Evolutionary conservation across 225 moss, liverwort and hornwort genomes (phyloP).

Genomic region (Marchantia polymorpha): DNA sequence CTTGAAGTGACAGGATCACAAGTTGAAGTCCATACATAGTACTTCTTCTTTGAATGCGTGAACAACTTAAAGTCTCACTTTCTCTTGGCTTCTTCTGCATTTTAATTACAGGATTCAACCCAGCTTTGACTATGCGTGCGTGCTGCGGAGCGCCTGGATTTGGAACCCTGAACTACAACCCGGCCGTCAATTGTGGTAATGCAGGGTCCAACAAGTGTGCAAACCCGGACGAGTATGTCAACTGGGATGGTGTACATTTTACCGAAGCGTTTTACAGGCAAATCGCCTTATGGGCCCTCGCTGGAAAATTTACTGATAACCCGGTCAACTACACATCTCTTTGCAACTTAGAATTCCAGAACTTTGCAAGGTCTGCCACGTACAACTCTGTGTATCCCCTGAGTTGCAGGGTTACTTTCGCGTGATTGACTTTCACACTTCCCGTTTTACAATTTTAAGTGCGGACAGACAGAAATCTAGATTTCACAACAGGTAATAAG

Average conservation of each 20-base stretch:
- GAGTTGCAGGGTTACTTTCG: no score
- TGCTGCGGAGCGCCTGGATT: conserved; percentile 56
- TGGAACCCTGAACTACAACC: conserved; percentile 38
- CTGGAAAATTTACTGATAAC: conserved; percentile 53
- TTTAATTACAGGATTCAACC: conserved; percentile 33
- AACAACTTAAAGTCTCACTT: neutral
- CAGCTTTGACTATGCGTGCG: conserved; percentile 5
- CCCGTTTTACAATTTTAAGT: no score
- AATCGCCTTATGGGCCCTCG: conserved; percentile 45
- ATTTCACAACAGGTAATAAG: no score
- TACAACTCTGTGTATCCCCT: no score
- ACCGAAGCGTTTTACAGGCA: conserved; percentile 57
- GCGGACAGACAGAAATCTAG: no score
- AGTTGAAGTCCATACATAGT: neutral
- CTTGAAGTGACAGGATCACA: neutral
- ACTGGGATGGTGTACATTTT: conserved; percentile 64
- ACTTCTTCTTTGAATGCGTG: neutral
- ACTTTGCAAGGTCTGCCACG: conserved; percentile 1
- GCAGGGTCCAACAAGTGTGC: conserved; percentile 26
- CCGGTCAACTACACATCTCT: conserved; percentile 42
- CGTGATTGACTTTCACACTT: no score
- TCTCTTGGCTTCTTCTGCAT: neutral
- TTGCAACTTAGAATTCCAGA: conserved; percentile 48
- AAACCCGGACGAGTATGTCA: conserved; percentile 31
- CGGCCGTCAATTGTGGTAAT: conserved; percentile 15